Conservation (phyloP, 306 rosid genomes). For the Glycine tomentella region DNA sequence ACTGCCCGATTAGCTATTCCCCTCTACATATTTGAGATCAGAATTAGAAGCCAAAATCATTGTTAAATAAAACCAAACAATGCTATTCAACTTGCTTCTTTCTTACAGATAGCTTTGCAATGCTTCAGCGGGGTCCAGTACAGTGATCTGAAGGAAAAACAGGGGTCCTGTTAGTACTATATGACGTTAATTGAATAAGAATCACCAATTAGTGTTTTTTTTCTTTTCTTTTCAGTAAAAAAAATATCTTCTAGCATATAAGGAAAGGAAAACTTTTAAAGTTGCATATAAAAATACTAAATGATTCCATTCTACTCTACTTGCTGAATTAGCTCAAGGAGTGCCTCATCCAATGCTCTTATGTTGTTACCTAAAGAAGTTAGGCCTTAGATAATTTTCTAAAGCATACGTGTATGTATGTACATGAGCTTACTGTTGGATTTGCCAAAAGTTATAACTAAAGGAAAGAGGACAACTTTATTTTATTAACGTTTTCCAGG, state of each 20-base stretch:
- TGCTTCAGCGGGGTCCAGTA: conserved; percentile 65
- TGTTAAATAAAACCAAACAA: conserved; percentile 33
- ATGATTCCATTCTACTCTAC: neutral
- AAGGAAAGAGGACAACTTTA: too few relatives aligned
- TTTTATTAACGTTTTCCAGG: too few relatives aligned
- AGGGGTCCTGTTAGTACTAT: too few relatives aligned
- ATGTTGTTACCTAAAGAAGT: too few relatives aligned
- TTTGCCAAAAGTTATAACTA: too few relatives aligned
- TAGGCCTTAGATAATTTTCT: too few relatives aligned
- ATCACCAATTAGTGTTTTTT: neutral
- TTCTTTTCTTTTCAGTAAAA: neutral
- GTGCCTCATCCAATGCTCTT: too few relatives aligned
- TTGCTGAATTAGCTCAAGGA: too few relatives aligned
- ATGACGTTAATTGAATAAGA: neutral
- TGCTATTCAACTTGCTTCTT: conserved; percentile 33
- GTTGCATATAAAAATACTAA: neutral
- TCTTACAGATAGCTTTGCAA: conserved; percentile 77
- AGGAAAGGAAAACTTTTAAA: neutral
- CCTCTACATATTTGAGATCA: conserved; percentile 56
- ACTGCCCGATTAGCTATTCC: conserved; percentile 90
- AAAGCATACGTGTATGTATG: too few relatives aligned
- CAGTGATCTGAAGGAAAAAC: conserved; percentile 53
- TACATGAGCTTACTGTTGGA: too few relatives aligned
- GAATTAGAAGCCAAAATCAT: conserved; percentile 40
- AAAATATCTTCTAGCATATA: conserved; percentile 1